Evolutionary conservation across 2,329 filamentous ascomycete species (phyloP), one percentile per base, ranked within the genome.

Genomic region (Endocalyx cinctus): DNA sequence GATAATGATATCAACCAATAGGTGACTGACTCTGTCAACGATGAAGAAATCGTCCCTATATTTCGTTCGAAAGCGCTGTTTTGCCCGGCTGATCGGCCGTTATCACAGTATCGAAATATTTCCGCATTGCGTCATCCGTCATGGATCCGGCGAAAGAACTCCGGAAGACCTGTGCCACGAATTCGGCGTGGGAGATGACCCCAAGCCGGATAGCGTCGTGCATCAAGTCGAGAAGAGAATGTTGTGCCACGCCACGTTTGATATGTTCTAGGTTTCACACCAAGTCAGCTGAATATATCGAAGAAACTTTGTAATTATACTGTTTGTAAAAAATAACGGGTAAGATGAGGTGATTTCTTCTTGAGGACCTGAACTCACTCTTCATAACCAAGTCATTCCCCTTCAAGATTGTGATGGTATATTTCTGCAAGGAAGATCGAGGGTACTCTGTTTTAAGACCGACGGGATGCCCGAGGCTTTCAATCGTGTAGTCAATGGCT

Each of bases 331-430:
- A 8, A n/a, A 23, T 23, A n/a, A 23, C n/a, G 20, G 20, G 20
- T 8, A 23, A 23, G 20, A 10, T 32, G 11, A 17, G 12, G 11
- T 12, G 17, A 19, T 10, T 6, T 16, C 11, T n/a, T 19, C 11
- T 29, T 13, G 13, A 12, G 23, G 19, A 6, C 10, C 17, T 3
- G 16, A 22, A n/a, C 46, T 37, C 25, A 53, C 52, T 52, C 31
- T 49, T 51, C 41, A 48, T 46, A 11, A 45, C 45, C 5, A 31
- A 17, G 31, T 51, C 45, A 18, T 42, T 41, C 11, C 44, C 46
- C 31, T 55, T 55, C 4, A 45, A 39, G 5, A 52, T 29, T 27
- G 51, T 54, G 38, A 55, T 54, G 26, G 49, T 45, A 29, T 52
- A 52, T 19, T 41, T 47, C 26, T 27, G 31, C 31, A 55, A 39